phyloP scores from a whole-genome alignment of 257 asterid species.

The Solanum chaucha region DNA sequence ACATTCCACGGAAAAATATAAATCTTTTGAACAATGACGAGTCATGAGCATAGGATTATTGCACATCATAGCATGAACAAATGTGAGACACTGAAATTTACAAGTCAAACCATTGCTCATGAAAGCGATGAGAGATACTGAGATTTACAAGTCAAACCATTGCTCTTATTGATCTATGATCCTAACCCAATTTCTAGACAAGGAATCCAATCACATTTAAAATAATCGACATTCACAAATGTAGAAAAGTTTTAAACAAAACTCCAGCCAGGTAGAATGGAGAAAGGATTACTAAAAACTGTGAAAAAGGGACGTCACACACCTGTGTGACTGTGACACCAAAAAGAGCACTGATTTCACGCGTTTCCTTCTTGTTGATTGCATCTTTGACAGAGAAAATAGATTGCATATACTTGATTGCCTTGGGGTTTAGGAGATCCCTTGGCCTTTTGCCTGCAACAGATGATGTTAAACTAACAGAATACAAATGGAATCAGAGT shows the following conservation, averaged over 20 bases:
- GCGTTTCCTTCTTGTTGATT: constrained; percentile 77
- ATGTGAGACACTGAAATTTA: background rate
- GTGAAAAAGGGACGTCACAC: background rate
- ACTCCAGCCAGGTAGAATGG: background rate
- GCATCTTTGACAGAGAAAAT: constrained; percentile 83
- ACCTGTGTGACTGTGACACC: constrained; percentile 98
- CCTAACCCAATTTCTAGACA: background rate
- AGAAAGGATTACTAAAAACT: background rate
- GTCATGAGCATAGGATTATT: background rate
- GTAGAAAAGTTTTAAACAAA: background rate
- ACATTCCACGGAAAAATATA: background rate
- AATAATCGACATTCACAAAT: background rate
- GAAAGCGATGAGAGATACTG: background rate
- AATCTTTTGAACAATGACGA: background rate
- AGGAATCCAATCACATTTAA: background rate
- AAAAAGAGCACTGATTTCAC: constrained; percentile 90
- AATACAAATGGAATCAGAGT: background rate
- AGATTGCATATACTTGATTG: constrained; percentile 81
- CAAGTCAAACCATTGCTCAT: background rate
- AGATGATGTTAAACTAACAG: background rate
- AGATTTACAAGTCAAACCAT: background rate
- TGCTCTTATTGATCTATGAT: background rate
- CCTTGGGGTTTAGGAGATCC: constrained; percentile 92
- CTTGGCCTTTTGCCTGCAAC: constrained; percentile 87
- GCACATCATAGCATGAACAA: background rate